These are phyloP conservation scores for Gillenia trifoliata DNA, from an alignment of 306 rosid genomes.

Conservation along the genomic window DNA sequence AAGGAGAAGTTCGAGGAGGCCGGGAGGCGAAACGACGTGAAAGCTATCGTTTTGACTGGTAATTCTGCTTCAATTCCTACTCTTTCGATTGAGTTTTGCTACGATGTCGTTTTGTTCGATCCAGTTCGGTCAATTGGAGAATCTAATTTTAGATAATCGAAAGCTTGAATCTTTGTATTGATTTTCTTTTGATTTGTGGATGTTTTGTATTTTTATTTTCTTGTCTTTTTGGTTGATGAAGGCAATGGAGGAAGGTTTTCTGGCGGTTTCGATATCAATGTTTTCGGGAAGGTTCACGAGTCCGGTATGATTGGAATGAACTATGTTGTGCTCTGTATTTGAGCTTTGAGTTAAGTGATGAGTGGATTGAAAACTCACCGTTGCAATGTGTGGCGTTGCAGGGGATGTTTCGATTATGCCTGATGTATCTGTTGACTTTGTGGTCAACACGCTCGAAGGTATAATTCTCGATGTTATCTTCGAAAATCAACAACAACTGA, in stretches of 20 bases:
- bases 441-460: slow-evolving; percentile 86
- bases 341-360: neutral
- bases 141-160: neutral
- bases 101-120: neutral
- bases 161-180: slow-evolving; percentile 1
- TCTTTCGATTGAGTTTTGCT: neutral
- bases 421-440: slow-evolving; percentile 78
- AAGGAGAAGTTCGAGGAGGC: slow-evolving; percentile 75
- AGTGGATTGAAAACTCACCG: slow-evolving; percentile 4
- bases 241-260: slow-evolving; percentile 87
- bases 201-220: neutral
- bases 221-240: slow-evolving; percentile 20
- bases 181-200: neutral
- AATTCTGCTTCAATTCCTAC: neutral
- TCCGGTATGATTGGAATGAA: slow-evolving; percentile 49
- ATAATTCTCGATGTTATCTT: slow-evolving; percentile 1
- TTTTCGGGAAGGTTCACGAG: slow-evolving; percentile 75
- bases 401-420: slow-evolving; percentile 73
- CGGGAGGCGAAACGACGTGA: slow-evolving; percentile 70
- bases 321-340: neutral
- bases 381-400: slow-evolving; percentile 26
- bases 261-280: slow-evolving; percentile 92
- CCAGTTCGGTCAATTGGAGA: neutral
- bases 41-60: slow-evolving; percentile 91
- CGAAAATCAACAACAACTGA: neutral